These are phyloP conservation scores for Carex kokanica DNA, from an alignment of 176 grass and related monocot genomes.

Conservation along the genomic window DNA sequence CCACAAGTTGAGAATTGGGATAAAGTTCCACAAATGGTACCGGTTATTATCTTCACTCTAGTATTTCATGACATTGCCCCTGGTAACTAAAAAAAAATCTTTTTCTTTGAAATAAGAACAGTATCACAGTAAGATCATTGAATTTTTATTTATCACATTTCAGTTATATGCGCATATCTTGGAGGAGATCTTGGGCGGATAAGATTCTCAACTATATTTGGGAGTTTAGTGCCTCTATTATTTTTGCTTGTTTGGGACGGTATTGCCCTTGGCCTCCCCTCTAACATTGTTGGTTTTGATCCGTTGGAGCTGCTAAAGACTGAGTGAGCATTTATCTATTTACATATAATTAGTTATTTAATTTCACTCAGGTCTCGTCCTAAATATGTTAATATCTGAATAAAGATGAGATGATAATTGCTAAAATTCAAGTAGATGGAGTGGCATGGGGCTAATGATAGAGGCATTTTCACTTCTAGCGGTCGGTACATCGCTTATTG, in stretches of 20 bases:
- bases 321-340: conserved; percentile 34
- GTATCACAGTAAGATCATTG: not conserved
- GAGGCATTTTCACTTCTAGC: conserved; percentile 77
- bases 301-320: conserved; percentile 52
- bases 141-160: not conserved
- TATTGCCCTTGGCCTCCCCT: conserved; percentile 56
- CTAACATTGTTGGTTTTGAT: conserved; percentile 42
- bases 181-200: conserved; percentile 61
- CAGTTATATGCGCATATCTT: conserved; percentile 86
- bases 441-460: conserved; percentile 42
- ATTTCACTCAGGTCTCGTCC: not conserved
- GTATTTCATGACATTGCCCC: conserved; percentile 81
- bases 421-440: conserved; percentile 36
- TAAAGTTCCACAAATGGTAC: conserved; percentile 57
- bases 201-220: conserved; percentile 55
- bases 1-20: conserved; percentile 61
- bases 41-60: conserved; percentile 82
- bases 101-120: not conserved
- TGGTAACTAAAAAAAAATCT: conserved; percentile 31
- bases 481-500: conserved; percentile 65
- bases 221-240: conserved; percentile 66
- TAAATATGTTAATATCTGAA: not conserved
- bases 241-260: conserved; percentile 68
- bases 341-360: not conserved
- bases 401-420: not conserved